A percentile compares a stretch with the other conserved stretches of the same genome.
These are phyloP conservation scores for Jatropha curcas DNA, from an alignment of 345 rosid genomes.

Conservation along the genomic window DNA sequence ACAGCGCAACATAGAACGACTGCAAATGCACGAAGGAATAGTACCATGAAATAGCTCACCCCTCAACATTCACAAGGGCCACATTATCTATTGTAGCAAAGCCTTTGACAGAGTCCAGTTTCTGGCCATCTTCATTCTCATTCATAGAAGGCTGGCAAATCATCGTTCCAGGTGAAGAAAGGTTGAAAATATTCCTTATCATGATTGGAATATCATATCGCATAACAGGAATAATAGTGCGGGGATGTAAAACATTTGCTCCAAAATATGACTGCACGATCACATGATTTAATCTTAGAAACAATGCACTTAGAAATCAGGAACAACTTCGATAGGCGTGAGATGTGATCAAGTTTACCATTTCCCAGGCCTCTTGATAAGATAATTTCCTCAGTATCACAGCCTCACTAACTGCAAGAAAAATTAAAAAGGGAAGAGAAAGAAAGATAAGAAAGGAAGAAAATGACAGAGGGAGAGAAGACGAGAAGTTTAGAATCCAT, in stretches of 20 bases:
- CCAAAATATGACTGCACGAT: constrained; percentile 93
- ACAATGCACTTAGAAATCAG: constrained; percentile 5
- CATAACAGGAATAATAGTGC: constrained; percentile 99
- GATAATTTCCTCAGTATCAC: constrained; percentile 80
- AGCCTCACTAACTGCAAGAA: constrained; percentile 88
- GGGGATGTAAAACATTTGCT: constrained; percentile 98
- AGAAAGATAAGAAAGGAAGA: not conserved
- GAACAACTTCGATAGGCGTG: constrained; percentile 18
- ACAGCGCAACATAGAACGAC: not conserved
- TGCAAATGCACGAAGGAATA: not conserved
- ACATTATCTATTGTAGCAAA: constrained; percentile 97
- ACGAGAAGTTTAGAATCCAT: constrained; percentile 1
- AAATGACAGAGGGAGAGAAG: not conserved
- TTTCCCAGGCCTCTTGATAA: constrained; percentile 99
- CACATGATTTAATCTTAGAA: constrained; percentile 30
- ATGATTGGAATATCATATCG: constrained; percentile 86
- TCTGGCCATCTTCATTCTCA: constrained; percentile 54
- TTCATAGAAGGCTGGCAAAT: constrained; percentile 56
- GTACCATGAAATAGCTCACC: constrained; percentile 47
- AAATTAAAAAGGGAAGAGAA: too few relatives aligned
- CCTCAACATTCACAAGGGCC: constrained; percentile 97
- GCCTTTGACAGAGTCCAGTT: constrained; percentile 71
- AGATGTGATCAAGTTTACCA: constrained; percentile 56
- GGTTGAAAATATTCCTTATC: constrained; percentile 89
- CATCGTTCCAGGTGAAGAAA: constrained; percentile 84